Conservation (phyloP, 305 asterid species). For the Fraxinus greggii region DNA sequence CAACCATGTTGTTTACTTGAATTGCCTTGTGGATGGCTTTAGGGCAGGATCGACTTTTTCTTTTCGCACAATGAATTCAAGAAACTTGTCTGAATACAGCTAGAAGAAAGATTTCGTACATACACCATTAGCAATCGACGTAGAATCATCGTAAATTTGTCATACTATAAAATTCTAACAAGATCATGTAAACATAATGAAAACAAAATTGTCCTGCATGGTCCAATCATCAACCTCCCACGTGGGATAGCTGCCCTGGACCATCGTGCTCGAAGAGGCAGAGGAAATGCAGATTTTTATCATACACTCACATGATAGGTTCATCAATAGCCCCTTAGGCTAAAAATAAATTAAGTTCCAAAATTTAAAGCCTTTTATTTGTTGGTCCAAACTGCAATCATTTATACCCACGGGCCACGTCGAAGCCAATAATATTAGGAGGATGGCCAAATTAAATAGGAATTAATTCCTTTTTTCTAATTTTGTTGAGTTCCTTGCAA, state of each 20-base stretch:
- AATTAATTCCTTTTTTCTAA: background rate
- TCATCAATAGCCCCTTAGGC: background rate
- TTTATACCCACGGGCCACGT: background rate
- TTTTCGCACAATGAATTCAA: background rate
- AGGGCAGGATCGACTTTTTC: background rate
- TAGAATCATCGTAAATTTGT: background rate
- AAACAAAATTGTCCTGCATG: background rate
- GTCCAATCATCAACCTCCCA: background rate
- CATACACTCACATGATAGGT: background rate
- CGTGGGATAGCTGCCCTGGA: background rate
- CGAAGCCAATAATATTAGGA: background rate
- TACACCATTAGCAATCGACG: background rate
- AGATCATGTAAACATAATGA: background rate
- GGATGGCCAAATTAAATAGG: background rate
- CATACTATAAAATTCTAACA: background rate
- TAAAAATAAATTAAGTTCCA: background rate
- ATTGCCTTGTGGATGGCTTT: background rate
- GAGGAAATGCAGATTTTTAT: background rate
- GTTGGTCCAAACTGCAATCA: background rate
- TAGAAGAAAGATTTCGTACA: too few species aligned
- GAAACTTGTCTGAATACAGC: too few species aligned
- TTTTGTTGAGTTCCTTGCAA: background rate
- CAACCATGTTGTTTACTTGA: too few species aligned
- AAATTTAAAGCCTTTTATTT: background rate
- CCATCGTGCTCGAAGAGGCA: background rate